These are phyloP conservation scores for Quercus tomentella DNA, from an alignment of 331 rosid species.

Conservation along the genomic window DNA sequence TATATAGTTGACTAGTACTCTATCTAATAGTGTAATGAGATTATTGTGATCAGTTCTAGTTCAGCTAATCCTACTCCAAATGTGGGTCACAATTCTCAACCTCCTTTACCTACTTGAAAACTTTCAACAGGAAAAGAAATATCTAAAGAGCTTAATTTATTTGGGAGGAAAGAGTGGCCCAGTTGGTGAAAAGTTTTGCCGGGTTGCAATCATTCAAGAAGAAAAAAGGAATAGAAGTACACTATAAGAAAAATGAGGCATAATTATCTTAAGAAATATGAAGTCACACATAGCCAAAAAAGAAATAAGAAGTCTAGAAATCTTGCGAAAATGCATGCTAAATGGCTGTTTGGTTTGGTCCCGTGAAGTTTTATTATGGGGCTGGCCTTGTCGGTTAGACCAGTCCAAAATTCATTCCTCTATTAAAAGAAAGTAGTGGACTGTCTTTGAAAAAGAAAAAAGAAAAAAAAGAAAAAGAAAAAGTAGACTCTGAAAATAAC, in stretches of 20 bases:
- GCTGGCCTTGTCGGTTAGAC: not conserved
- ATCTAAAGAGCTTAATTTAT: not conserved
- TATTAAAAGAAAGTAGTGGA: too few species aligned
- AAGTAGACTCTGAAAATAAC: too few species aligned
- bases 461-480: too few species aligned
- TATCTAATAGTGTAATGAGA: not conserved
- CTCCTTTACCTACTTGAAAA: conserved; percentile 13
- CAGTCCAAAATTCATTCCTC: not conserved
- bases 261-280: not conserved
- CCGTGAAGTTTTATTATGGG: not conserved
- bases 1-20: too few species aligned
- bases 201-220: not conserved
- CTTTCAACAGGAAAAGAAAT: not conserved
- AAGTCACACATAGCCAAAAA: not conserved
- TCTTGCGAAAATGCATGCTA: not conserved
- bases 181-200: not conserved
- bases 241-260: not conserved
- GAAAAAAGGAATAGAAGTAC: not conserved
- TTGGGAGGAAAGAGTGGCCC: not conserved
- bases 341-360: not conserved
- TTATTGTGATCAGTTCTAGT: not conserved
- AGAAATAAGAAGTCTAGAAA: not conserved
- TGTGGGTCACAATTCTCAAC: conserved; percentile 16
- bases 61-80: conserved; percentile 1
- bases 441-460: too few species aligned